Conservation (phyloP, 495 filamentous ascomycete species). For the Penicillium antarcticum region DNA sequence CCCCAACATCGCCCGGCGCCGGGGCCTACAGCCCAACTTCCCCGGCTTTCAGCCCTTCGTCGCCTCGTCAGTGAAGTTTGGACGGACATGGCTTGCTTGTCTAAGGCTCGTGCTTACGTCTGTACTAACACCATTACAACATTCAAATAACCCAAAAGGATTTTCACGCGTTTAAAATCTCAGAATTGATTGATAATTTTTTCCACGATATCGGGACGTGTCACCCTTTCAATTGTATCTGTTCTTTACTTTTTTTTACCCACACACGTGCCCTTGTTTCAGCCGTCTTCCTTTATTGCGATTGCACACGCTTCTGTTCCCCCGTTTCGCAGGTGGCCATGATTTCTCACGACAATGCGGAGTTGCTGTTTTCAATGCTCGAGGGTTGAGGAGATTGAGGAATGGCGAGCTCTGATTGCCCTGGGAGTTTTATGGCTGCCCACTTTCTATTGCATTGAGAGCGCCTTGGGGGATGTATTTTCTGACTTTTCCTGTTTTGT, state of each 20-base stretch:
- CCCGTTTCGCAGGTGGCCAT: slow-evolving; percentile 24
- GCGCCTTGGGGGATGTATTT: slow-evolving; percentile 26
- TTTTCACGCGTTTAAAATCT: slow-evolving; percentile 38
- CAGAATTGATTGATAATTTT: slow-evolving; percentile 44
- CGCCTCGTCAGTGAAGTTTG: slow-evolving; percentile 44
- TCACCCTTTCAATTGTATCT: slow-evolving; percentile 26
- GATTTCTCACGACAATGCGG: slow-evolving; percentile 6
- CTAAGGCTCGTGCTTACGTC: slow-evolving; percentile 29
- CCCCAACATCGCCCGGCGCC: slow-evolving; percentile 53
- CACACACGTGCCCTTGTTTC: slow-evolving; percentile 12
- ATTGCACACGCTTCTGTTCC: slow-evolving; percentile 25
- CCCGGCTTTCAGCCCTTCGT: slow-evolving; percentile 47
- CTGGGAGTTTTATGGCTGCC: slow-evolving; percentile 4
- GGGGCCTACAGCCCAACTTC: slow-evolving; percentile 58
- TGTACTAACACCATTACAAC: slow-evolving; percentile 41
- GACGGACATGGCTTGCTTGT: slow-evolving; percentile 15
- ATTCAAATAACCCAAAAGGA: slow-evolving; percentile 36
- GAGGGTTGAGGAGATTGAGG: not conserved
- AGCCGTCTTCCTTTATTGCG: slow-evolving; percentile 15
- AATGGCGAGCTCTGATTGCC: not conserved
- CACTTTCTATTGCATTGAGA: slow-evolving; percentile 35
- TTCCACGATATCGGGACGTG: slow-evolving; percentile 34
- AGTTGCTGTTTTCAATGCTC: not conserved
- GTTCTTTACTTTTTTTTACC: slow-evolving; percentile 19
- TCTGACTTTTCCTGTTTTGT: slow-evolving; percentile 26